A percentile compares a stretch with the other conserved stretches of the same genome.
phyloP scores from a whole-genome alignment of 1,139 yeast genomes.

The Debaryomyces coudertii region DNA sequence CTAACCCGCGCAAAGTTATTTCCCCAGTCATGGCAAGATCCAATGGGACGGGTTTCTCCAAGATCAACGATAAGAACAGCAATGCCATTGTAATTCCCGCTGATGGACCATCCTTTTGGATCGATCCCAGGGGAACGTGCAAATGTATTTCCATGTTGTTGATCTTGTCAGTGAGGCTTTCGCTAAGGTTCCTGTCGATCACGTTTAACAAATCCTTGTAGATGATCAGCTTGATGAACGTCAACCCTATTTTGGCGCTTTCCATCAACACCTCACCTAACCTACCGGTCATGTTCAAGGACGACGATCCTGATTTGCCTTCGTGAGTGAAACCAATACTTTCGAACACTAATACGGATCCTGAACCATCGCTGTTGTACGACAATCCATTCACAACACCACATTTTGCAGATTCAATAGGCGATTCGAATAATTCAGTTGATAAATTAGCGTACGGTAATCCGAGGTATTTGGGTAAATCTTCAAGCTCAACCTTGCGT shows the following conservation, averaged over 20 bases:
- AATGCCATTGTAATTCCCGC: constrained; percentile 92
- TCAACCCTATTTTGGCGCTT: constrained; percentile 77
- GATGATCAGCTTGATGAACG: constrained; percentile 68
- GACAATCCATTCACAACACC: constrained; percentile 94
- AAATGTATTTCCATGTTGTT: constrained; percentile 69
- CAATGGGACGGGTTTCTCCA: constrained; percentile 67
- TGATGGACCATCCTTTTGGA: constrained; percentile 90
- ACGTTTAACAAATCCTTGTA: constrained; percentile 37
- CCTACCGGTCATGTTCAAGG: constrained; percentile 76
- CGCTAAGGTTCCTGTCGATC: constrained; percentile 22
- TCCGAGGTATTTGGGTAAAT: constrained; percentile 56
- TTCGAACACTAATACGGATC: constrained; percentile 81
- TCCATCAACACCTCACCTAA: constrained; percentile 84
- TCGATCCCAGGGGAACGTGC: constrained; percentile 89
- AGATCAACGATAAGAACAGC: constrained; percentile 71
- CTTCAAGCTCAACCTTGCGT: constrained; percentile 43
- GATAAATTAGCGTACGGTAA: constrained; percentile 45
- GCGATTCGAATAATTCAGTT: constrained; percentile 30
- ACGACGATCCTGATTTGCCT: constrained; percentile 33
- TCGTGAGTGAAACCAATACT: constrained; percentile 64
- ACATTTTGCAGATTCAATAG: constrained; percentile 41
- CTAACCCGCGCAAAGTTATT: constrained; percentile 82
- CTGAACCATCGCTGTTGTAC: constrained; percentile 86
- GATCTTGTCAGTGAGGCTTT: constrained; percentile 43
- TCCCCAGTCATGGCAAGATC: constrained; percentile 93